phyloP scores from a whole-genome alignment of 2,329 filamentous ascomycete species.

The Penicillium hesseltinei region DNA sequence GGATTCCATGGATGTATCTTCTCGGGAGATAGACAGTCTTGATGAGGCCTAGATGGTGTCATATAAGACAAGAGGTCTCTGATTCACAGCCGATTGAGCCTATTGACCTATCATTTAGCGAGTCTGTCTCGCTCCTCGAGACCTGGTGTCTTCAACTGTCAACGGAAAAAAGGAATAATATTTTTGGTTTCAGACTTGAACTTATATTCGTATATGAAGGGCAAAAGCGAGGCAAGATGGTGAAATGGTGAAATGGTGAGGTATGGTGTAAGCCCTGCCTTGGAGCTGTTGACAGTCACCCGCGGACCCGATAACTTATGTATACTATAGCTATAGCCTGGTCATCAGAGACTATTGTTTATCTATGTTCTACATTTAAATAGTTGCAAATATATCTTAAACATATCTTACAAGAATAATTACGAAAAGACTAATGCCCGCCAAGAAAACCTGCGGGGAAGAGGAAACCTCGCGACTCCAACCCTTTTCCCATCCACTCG shows the following conservation, averaged over 20 bases:
- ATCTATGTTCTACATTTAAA: not conserved
- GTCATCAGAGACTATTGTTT: not conserved
- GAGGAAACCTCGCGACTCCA: not conserved
- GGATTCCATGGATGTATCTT: not conserved
- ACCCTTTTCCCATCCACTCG: conserved; percentile 2
- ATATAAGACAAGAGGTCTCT: not conserved
- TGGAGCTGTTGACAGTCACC: too few species aligned
- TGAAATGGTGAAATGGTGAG: not conserved
- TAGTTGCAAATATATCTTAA: not conserved
- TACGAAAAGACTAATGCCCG: not conserved
- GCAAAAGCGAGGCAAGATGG: not conserved
- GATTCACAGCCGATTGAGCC: not conserved
- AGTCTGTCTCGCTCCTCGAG: not conserved
- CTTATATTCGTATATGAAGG: not conserved
- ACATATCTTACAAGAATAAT: not conserved
- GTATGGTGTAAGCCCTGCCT: too few species aligned
- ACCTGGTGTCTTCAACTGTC: not conserved
- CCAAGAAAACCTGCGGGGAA: conserved; percentile 16
- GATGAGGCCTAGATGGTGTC: not conserved
- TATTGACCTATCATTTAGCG: not conserved
- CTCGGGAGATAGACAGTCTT: not conserved
- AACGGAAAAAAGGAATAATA: not conserved
- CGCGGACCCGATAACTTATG: not conserved
- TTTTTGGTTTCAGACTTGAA: not conserved
- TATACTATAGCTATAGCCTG: not conserved